These are phyloP conservation scores for Curvularia sp. DNA, from an alignment of 2,329 filamentous ascomycete genomes.

Conservation along the genomic window DNA sequence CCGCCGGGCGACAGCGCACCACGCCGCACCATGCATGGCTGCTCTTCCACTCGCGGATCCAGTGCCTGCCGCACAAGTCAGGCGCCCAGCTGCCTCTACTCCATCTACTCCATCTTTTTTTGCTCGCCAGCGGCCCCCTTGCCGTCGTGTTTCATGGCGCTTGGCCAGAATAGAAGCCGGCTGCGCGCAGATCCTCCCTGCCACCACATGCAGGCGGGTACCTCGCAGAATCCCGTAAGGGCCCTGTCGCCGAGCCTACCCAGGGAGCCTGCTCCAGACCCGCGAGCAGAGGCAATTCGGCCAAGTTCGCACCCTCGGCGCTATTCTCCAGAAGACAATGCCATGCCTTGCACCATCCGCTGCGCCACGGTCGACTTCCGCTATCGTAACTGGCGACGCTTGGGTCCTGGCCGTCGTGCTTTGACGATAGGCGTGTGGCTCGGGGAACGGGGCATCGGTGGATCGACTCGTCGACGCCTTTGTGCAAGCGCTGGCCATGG, in stretches of 20 bases:
- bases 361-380: slow-evolving; percentile 8
- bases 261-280: slow-evolving; percentile 12
- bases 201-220: slow-evolving; percentile 37
- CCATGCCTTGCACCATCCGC: not conserved
- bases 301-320: not conserved
- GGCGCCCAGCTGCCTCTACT: not conserved
- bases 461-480: slow-evolving; percentile 14
- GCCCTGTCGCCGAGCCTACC: slow-evolving; percentile 18
- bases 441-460: slow-evolving; percentile 9
- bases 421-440: slow-evolving; percentile 14
- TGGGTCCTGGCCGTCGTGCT: slow-evolving; percentile 13
- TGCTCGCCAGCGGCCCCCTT: slow-evolving; percentile 24
- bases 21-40: not conserved
- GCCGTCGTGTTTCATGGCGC: slow-evolving; percentile 46
- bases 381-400: slow-evolving; percentile 2
- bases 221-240: slow-evolving; percentile 26
- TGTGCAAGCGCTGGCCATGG: slow-evolving; percentile 15
- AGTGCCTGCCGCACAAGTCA: not conserved
- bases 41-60: slow-evolving; percentile 9
- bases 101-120: not conserved
- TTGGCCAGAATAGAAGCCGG: slow-evolving; percentile 40
- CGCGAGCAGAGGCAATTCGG: slow-evolving; percentile 1
- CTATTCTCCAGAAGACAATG: not conserved
- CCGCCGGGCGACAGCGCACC: not conserved
- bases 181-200: slow-evolving; percentile 45